Percentiles rank a stretch among this genome's conserved stretches.
Conservation (phyloP, 495 filamentous ascomycete genomes). For the Aspergillus funiculosus region DNA sequence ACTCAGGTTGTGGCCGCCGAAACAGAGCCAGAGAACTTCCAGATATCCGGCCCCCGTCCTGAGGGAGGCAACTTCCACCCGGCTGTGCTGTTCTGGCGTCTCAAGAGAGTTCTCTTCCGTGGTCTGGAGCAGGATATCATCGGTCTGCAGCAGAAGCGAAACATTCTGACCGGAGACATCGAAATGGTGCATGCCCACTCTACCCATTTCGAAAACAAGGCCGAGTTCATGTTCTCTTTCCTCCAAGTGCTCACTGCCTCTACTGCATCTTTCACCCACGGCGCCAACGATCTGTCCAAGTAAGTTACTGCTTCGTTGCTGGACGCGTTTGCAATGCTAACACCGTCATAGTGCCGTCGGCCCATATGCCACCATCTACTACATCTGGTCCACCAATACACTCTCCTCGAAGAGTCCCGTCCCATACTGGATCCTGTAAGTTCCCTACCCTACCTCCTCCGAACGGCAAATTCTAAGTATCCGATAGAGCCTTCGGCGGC, state of each 20-base stretch:
- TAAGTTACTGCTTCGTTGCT: background rate
- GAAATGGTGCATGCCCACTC: constrained; percentile 17
- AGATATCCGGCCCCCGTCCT: constrained; percentile 14
- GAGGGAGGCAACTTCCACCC: constrained; percentile 12
- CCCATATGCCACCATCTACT: constrained; percentile 19
- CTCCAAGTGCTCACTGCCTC: constrained; percentile 17
- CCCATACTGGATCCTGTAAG: constrained; percentile 21
- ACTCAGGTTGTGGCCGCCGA: background rate
- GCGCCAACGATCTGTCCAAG: constrained; percentile 22
- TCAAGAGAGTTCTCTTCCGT: constrained; percentile 12
- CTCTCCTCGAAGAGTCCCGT: constrained; percentile 13
- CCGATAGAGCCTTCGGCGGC: constrained; percentile 17
- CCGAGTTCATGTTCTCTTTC: constrained; percentile 20
- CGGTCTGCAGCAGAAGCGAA: constrained; percentile 14
- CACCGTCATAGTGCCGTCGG: constrained; percentile 14
- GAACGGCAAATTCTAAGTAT: background rate
- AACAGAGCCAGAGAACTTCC: background rate
- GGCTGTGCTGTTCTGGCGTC: constrained; percentile 13
- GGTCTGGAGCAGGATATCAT: constrained; percentile 19
- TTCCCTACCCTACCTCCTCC: background rate
- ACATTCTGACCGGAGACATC: constrained; percentile 14
- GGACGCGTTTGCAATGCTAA: background rate
- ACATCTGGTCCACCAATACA: constrained; percentile 9
- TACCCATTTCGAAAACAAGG: constrained; percentile 14
- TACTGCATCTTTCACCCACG: constrained; percentile 18